Percentiles rank a stretch among this genome's conserved stretches.
Conservation (phyloP, 1,284 basidiomycete species). For the Ceratobasidium sp. region DNA sequence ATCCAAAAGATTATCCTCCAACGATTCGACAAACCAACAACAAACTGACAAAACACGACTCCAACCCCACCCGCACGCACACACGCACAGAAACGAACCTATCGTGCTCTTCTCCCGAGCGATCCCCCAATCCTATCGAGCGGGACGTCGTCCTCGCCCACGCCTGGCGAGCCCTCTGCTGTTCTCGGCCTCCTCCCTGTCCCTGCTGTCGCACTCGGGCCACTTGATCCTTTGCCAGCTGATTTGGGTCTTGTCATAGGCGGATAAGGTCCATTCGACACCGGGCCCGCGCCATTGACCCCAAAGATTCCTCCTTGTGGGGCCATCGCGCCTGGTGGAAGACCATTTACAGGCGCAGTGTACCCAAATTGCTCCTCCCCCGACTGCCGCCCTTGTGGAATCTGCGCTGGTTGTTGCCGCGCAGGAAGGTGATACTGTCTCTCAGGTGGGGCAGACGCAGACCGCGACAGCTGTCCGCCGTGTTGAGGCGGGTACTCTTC, state of each 20-base stretch:
- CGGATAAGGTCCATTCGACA: conserved; percentile 21
- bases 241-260: conserved; percentile 28
- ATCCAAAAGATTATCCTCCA: not conserved
- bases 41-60: too few relatives aligned
- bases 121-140: conserved; percentile 22
- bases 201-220: not conserved
- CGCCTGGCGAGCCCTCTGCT: conserved; percentile 1
- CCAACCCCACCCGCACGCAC: too few relatives aligned
- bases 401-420: conserved; percentile 45
- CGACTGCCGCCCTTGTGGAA: conserved; percentile 37
- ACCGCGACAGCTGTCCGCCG: conserved; percentile 49
- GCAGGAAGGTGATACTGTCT: conserved; percentile 44
- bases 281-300: not conserved
- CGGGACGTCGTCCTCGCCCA: conserved; percentile 30
- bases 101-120: conserved; percentile 22
- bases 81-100: not conserved
- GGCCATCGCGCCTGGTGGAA: conserved; percentile 53
- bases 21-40: not conserved
- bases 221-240: conserved; percentile 21
- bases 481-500: conserved; percentile 41
- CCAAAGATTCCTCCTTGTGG: conserved; percentile 40
- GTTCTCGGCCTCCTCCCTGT: conserved; percentile 4
- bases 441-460: conserved; percentile 41
- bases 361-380: conserved; percentile 41
- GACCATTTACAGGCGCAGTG: conserved; percentile 29